Evolutionary conservation across 805 yeast species (phyloP).

Genomic region (Phaffomyces thermotolerans): DNA sequence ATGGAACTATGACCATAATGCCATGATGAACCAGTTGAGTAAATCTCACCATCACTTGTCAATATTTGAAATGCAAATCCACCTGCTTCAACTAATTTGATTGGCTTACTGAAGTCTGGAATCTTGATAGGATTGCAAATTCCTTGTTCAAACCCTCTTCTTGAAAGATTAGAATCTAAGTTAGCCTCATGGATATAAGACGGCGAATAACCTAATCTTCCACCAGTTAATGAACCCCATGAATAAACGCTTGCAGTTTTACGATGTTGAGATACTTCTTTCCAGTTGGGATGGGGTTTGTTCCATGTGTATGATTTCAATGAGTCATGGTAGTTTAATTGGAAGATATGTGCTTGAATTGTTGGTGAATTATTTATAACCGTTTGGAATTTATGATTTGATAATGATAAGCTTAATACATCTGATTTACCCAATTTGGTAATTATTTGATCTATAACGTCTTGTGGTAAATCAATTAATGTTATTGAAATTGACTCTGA

Average conservation of each 20-base stretch:
- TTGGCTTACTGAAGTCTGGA: constrained; percentile 28
- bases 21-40: constrained; percentile 42
- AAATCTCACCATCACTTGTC: constrained; percentile 48
- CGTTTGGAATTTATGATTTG: constrained; percentile 31
- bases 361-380: constrained; percentile 30
- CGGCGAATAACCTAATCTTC: constrained; percentile 40
- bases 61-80: constrained; percentile 60
- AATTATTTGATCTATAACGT: constrained; percentile 1
- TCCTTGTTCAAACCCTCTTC: constrained; percentile 20
- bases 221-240: constrained; percentile 42
- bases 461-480: constrained; percentile 2
- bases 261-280: constrained; percentile 37
- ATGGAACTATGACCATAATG: constrained; percentile 31
- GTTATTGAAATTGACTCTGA: no score
- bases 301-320: constrained; percentile 34
- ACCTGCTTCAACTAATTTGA: constrained; percentile 49
- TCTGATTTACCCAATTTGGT: constrained; percentile 5
- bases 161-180: constrained; percentile 20
- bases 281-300: constrained; percentile 35
- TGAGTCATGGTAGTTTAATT: constrained; percentile 37
- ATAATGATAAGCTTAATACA: constrained; percentile 32
- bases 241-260: constrained; percentile 35
- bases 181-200: constrained; percentile 11
- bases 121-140: constrained; percentile 34
- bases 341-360: constrained; percentile 40